Conservation (phyloP, 2,329 filamentous ascomycete genomes). For the Calonectria pteridis region DNA sequence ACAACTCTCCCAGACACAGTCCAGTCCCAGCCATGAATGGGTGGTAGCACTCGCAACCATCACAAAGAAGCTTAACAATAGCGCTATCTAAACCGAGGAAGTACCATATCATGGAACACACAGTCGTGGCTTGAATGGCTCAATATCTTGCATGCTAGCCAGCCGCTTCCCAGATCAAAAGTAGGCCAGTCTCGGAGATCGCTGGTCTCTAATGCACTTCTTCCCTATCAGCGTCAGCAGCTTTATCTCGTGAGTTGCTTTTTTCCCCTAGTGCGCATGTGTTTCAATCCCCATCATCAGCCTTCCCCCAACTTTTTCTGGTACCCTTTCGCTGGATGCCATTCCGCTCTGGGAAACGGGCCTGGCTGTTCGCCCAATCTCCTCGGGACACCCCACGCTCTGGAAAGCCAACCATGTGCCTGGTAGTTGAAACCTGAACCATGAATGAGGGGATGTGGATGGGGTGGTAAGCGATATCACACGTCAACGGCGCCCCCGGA, state of each 20-base stretch:
- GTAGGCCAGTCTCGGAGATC: conserved; percentile 2
- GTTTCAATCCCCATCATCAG: conserved; percentile 9
- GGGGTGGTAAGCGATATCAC: conserved; percentile 32
- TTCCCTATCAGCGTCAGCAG: conserved; percentile 10
- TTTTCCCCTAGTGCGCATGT: neutral
- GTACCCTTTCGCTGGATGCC: neutral
- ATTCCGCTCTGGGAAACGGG: neutral
- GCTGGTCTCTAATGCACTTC: neutral
- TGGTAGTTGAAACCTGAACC: neutral
- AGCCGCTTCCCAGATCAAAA: conserved; percentile 1
- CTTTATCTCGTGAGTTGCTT: conserved; percentile 17
- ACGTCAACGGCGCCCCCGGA: conserved; percentile 37
- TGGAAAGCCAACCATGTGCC: conserved; percentile 17
- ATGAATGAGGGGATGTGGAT: neutral
- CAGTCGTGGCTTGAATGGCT: neutral
- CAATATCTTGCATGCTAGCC: conserved; percentile 11
- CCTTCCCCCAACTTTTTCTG: conserved; percentile 6
- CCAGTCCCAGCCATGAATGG: neutral
- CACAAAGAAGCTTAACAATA: conserved; percentile 11
- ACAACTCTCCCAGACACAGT: neutral
- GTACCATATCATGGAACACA: conserved; percentile 15
- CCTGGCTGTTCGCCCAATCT: neutral
- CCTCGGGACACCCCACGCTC: conserved; percentile 21
- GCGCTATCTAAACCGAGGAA: neutral
- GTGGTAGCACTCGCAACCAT: neutral